phyloP scores from a whole-genome alignment of 2,329 filamentous ascomycete species.

The Dactylonectria macrodidyma region DNA sequence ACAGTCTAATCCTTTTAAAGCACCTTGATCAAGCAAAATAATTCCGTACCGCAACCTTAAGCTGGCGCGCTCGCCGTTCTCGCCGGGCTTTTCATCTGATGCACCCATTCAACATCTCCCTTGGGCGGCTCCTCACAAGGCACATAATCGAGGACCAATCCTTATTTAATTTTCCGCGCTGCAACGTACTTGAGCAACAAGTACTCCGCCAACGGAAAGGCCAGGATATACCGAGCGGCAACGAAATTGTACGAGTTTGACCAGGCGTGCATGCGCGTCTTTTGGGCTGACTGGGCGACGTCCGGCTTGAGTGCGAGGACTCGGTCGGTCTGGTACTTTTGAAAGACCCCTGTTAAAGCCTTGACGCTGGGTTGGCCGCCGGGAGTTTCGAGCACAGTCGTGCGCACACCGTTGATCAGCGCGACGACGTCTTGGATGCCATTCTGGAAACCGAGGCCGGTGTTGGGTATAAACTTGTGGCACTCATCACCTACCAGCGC shows the following conservation, averaged over 20 bases:
- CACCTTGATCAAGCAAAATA: no score
- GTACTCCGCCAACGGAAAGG: neutral
- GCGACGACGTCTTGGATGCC: constrained; percentile 23
- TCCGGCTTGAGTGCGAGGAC: neutral
- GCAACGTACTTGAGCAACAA: constrained; percentile 10
- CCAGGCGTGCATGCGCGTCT: constrained; percentile 17
- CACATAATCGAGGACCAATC: constrained; percentile 4
- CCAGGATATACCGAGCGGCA: neutral
- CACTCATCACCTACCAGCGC: no score
- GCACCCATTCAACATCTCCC: neutral
- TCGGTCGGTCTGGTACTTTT: constrained; percentile 9
- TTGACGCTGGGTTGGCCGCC: neutral
- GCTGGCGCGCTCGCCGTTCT: no score
- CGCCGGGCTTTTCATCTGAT: no score
- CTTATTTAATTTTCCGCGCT: neutral
- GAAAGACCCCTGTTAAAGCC: neutral
- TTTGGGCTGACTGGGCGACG: neutral
- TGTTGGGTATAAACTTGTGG: constrained; percentile 53
- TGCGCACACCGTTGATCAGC: constrained; percentile 8
- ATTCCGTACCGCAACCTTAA: no score
- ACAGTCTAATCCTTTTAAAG: no score
- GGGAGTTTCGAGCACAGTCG: neutral
- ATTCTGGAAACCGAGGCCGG: constrained; percentile 50
- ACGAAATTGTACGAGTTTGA: neutral
- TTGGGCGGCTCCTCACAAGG: constrained; percentile 5